phyloP scores from a whole-genome alignment of 2,329 filamentous ascomycete genomes.

The Fusarium albidum region DNA sequence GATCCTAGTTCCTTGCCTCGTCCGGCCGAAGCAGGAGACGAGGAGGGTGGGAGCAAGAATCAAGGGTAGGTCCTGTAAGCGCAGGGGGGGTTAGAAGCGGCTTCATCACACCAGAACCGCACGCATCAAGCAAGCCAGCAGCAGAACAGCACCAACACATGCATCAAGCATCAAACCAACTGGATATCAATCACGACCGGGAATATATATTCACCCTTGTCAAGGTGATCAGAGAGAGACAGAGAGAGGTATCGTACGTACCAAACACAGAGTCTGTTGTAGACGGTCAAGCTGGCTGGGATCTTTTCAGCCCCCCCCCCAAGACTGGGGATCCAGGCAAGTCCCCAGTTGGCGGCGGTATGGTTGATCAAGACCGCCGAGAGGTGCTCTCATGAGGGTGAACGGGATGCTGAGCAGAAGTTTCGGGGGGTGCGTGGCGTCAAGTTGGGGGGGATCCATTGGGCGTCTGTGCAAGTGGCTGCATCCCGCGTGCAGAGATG shows the following conservation, averaged over 20 bases:
- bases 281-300: not conserved
- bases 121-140: slow-evolving; percentile 28
- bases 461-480: slow-evolving; percentile 21
- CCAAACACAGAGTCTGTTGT: not conserved
- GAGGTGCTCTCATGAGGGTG: too few species aligned
- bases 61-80: slow-evolving; percentile 16
- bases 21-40: slow-evolving; percentile 17
- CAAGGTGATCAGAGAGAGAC: not conserved
- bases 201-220: slow-evolving; percentile 2
- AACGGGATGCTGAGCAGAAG: slow-evolving; percentile 2
- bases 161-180: not conserved
- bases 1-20: slow-evolving; percentile 28
- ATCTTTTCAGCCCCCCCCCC: not conserved
- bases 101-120: slow-evolving; percentile 35
- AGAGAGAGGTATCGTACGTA: too few species aligned
- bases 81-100: slow-evolving; percentile 16
- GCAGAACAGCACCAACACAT: slow-evolving; percentile 1
- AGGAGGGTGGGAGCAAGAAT: slow-evolving; percentile 28
- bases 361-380: slow-evolving; percentile 13
- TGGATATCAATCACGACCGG: not conserved
- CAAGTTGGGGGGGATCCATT: slow-evolving; percentile 17
- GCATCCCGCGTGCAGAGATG: slow-evolving; percentile 31
- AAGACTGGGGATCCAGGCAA: slow-evolving; percentile 11
- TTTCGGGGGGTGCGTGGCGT: slow-evolving; percentile 22
- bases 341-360: not conserved